Evolutionary conservation across 495 filamentous ascomycete species (phyloP).

Genomic region (Tuber microsphaerosporum): DNA sequence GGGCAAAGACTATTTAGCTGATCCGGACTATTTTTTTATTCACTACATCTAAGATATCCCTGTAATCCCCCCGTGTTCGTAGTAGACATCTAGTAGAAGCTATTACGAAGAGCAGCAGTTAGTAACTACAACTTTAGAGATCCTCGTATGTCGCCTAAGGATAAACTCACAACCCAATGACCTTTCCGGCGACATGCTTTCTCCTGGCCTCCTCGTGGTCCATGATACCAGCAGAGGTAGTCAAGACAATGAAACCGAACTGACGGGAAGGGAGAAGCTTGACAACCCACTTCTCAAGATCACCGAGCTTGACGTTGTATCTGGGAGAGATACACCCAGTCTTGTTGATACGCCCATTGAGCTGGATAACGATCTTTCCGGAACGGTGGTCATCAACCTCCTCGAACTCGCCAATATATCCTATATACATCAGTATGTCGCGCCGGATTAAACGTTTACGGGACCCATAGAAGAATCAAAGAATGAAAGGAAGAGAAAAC

Average conservation of each 20-base stretch:
- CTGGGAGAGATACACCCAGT: slow-evolving; percentile 96
- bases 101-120: slow-evolving; percentile 18
- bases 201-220: slow-evolving; percentile 98
- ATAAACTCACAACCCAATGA: slow-evolving; percentile 40
- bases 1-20: not conserved
- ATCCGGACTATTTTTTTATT: not conserved
- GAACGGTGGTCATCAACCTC: slow-evolving; percentile 98
- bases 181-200: slow-evolving; percentile 60
- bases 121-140: not conserved
- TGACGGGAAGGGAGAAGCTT: slow-evolving; percentile 98
- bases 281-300: slow-evolving; percentile 98
- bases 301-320: slow-evolving; percentile 94
- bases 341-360: slow-evolving; percentile 95
- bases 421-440: slow-evolving; percentile 72
- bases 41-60: not conserved
- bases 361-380: slow-evolving; percentile 96
- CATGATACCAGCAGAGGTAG: slow-evolving; percentile 98
- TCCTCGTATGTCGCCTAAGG: not conserved
- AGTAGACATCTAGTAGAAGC: slow-evolving; percentile 28
- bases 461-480: slow-evolving; percentile 36
- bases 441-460: slow-evolving; percentile 81
- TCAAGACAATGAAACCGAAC: slow-evolving; percentile 98
- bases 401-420: slow-evolving; percentile 99
- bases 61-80: not conserved
- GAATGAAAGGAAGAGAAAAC: slow-evolving; percentile 67